Conservation (phyloP, 2,329 filamentous ascomycete species). For the Botrytis pseudocinerea region DNA sequence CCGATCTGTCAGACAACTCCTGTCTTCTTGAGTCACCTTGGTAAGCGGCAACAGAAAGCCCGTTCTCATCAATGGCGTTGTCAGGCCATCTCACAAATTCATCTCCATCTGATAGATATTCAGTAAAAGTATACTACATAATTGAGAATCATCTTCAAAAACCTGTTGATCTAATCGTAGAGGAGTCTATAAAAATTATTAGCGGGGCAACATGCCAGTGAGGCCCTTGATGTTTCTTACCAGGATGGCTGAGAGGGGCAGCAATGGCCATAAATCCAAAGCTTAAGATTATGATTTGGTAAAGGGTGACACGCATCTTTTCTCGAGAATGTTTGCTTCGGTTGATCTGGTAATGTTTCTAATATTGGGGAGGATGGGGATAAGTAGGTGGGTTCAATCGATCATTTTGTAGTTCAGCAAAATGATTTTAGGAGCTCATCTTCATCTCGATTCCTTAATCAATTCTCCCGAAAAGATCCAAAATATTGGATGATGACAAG, state of each 20-base stretch:
- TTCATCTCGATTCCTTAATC: neutral
- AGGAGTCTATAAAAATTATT: neutral
- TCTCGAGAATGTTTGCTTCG: neutral
- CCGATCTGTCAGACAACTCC: neutral
- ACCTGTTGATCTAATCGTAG: neutral
- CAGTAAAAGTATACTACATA: neutral
- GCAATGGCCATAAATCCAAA: constrained; percentile 13
- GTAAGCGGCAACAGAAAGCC: constrained; percentile 1
- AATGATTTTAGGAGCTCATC: neutral
- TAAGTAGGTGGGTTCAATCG: neutral
- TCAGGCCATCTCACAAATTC: constrained; percentile 18
- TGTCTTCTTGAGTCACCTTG: neutral
- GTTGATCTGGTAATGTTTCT: neutral
- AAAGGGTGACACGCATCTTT: neutral
- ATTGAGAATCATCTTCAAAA: neutral
- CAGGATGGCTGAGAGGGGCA: neutral
- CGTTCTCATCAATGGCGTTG: neutral
- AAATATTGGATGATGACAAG: constrained; percentile 7
- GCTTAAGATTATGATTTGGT: neutral
- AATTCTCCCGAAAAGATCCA: neutral
- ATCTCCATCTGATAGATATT: neutral
- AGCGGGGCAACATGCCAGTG: neutral
- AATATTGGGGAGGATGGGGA: neutral
- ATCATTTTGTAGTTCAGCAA: constrained; percentile 6
- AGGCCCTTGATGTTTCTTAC: neutral